Evolutionary conservation across 352 stramenopile species (phyloP).

Genomic region (Lagenidium giganteum): DNA sequence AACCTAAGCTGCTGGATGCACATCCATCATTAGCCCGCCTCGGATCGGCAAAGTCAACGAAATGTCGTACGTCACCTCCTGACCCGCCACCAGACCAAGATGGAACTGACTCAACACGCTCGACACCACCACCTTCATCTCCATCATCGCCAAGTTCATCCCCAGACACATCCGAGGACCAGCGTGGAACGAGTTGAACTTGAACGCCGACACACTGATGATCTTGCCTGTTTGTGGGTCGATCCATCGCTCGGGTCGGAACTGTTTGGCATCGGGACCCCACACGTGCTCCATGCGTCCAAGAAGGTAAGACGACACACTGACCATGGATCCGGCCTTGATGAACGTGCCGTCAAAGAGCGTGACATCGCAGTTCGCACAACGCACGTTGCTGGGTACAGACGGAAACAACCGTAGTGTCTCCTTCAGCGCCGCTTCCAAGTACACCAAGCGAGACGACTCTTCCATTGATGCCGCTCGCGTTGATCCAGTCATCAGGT

Average conservation of each 20-base stretch:
- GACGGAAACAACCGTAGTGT: constrained; percentile 61
- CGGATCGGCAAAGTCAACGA: constrained; percentile 18
- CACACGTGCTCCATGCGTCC: constrained; percentile 22
- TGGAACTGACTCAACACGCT: constrained; percentile 33
- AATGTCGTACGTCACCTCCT: constrained; percentile 17
- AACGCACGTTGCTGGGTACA: constrained; percentile 38
- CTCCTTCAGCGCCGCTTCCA: constrained; percentile 33
- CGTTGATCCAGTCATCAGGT: constrained; percentile 1
- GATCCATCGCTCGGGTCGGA: constrained; percentile 26
- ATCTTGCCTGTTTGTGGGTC: constrained; percentile 11
- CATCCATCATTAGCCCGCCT: constrained; percentile 4
- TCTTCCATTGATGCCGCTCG: constrained; percentile 12
- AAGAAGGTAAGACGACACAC: constrained; percentile 24
- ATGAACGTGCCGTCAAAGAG: constrained; percentile 39
- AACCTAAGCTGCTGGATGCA: too few species aligned
- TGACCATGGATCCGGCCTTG: constrained; percentile 14
- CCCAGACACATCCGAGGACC: constrained; percentile 42
- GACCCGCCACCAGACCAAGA: constrained; percentile 12
- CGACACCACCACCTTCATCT: constrained; percentile 37
- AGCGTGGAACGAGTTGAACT: constrained; percentile 44
- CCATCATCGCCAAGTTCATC: constrained; percentile 36
- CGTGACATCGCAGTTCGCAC: constrained; percentile 21
- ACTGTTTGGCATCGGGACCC: constrained; percentile 19
- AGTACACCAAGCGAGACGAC: constrained; percentile 10
- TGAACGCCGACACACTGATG: constrained; percentile 23